Evolutionary conservation across 2,329 filamentous ascomycete species (phyloP).

Genomic region (Cercospora sp.): DNA sequence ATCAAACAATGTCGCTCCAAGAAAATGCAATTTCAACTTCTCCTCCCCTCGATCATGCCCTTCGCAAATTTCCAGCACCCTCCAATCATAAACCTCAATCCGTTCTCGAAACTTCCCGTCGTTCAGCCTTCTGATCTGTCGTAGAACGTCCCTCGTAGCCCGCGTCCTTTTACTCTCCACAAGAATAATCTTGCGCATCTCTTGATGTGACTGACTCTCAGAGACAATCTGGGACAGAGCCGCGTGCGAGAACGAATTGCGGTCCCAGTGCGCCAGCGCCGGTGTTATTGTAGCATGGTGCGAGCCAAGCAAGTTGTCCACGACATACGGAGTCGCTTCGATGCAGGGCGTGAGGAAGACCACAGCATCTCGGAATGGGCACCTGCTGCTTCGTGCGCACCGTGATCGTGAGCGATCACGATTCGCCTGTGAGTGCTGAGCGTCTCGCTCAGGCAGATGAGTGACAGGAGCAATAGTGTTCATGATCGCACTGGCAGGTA

Average conservation of each 20-base stretch:
- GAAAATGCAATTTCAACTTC: conserved; percentile 26
- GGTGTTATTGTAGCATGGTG: conserved; percentile 25
- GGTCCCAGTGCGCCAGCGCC: conserved; percentile 35
- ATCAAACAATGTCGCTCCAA: conserved; percentile 36
- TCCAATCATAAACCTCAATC: conserved; percentile 38
- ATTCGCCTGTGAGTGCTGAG: conserved; percentile 10
- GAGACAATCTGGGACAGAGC: conserved; percentile 28
- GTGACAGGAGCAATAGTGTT: background rate
- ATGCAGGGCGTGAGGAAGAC: conserved; percentile 37
- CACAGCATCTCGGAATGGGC: conserved; percentile 27
- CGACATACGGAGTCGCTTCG: conserved; percentile 33
- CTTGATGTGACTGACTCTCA: conserved; percentile 38
- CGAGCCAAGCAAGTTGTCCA: conserved; percentile 30
- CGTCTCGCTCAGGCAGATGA: background rate
- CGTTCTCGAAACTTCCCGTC: conserved; percentile 31
- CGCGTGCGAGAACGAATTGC: conserved; percentile 31
- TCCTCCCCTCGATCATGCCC: conserved; percentile 24
- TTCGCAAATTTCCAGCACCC: conserved; percentile 32
- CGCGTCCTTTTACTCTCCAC: conserved; percentile 33
- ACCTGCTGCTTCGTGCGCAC: conserved; percentile 19
- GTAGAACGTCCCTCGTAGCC: conserved; percentile 22
- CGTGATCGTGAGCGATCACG: conserved; percentile 6
- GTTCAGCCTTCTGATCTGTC: conserved; percentile 29
- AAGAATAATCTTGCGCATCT: conserved; percentile 37
- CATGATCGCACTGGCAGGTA: background rate